Evolutionary conservation across 495 filamentous ascomycete species (phyloP).

Genomic region (Hypomontagnella monticulosa): DNA sequence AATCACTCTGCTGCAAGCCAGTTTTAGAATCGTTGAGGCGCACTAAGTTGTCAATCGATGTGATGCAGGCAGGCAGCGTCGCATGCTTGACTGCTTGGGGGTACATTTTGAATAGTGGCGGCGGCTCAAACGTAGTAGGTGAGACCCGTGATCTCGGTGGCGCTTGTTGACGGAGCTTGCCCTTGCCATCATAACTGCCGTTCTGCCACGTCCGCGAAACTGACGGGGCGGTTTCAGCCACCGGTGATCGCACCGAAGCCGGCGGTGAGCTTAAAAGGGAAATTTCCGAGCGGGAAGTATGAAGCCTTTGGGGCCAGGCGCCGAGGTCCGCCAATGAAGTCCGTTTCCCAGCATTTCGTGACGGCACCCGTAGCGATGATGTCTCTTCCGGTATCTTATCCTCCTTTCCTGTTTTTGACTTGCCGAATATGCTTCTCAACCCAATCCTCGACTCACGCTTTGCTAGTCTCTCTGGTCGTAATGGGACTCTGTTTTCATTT

Average conservation of each 20-base stretch:
- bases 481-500: slow-evolving; percentile 34
- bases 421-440: slow-evolving; percentile 59
- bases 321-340: slow-evolving; percentile 56
- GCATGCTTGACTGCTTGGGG: slow-evolving; percentile 76
- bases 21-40: slow-evolving; percentile 65
- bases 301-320: slow-evolving; percentile 53
- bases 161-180: slow-evolving; percentile 20
- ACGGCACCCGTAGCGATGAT: slow-evolving; percentile 36
- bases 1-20: slow-evolving; percentile 55
- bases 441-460: slow-evolving; percentile 61
- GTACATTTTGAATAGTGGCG: slow-evolving; percentile 90
- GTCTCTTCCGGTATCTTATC: slow-evolving; percentile 39
- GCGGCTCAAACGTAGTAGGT: slow-evolving; percentile 71
- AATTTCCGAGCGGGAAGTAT: slow-evolving; percentile 53
- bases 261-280: slow-evolving; percentile 43
- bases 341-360: slow-evolving; percentile 49
- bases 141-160: slow-evolving; percentile 31
- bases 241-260: slow-evolving; percentile 16
- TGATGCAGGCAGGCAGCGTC: slow-evolving; percentile 60
- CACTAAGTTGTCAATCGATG: slow-evolving; percentile 67
- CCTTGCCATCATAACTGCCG: slow-evolving; percentile 16
- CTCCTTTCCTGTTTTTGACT: slow-evolving; percentile 45
- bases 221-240: slow-evolving; percentile 2
- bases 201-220: slow-evolving; percentile 15
- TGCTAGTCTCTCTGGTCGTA: slow-evolving; percentile 33